Evolutionary conservation across 495 filamentous ascomycete species (phyloP), one percentile per base, ranked within the genome.

Genomic region (Chaetomium cochliodes): DNA sequence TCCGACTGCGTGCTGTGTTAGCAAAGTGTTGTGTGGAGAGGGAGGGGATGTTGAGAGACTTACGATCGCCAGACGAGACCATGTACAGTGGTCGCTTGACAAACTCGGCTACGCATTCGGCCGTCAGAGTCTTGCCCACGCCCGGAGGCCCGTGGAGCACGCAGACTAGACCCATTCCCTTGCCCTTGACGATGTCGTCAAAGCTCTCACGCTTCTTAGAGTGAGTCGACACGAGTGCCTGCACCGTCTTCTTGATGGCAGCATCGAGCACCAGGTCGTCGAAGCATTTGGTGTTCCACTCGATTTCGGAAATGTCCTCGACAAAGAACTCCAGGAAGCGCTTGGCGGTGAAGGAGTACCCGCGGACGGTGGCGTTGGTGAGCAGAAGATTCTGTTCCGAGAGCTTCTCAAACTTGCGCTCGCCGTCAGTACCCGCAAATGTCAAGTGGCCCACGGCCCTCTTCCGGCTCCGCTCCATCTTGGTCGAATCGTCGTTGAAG

Each of bases 221-320:
- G 52, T 77, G 72, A 26, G 68, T 69, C 9, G 74, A 75, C 1
- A 86, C 79, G 4, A 87, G 76, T 2, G 84, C 79, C 65, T 78
- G 73, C 15, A 88, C 76, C 1, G 85, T 77, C 42, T 81, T 77
- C 69, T 86, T 86, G 56, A 80, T 77, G 8, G 72, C 70, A 5
- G 70, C 46, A 2, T 84, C 77, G 2, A 89, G 74, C 9, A 87
- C 83, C 0, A 90, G 72, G 0, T 79, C 74, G 7, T 85, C 80
- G 62, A 89, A 89, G 39, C 73, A 75, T 18, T 46, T 30, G 0
- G 63, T 54, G 61, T 77, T 72, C 72, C 72, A 76, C 54, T 72
- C 58, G 18, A 78, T 69, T 8, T 73, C 66, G 2, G 39, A 7
- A 9, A 79, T 39, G 0, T 72, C 56, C 42, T 77, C 70, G 11